These are phyloP conservation scores for Ramalina intermedia DNA, from an alignment of 495 filamentous ascomycete species.

Conservation along the genomic window DNA sequence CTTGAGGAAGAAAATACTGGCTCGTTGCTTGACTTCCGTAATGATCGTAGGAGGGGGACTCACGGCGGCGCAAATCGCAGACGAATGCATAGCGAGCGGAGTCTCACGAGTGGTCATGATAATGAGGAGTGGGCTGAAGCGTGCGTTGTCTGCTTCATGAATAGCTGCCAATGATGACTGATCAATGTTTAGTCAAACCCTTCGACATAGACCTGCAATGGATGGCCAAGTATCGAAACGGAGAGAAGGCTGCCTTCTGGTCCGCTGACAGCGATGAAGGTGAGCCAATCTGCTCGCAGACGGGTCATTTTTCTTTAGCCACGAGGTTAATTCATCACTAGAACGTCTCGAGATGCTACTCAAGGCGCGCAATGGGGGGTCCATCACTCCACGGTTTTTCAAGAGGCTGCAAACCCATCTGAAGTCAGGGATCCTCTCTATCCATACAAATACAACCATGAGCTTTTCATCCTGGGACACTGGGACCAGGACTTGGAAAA, in stretches of 20 bases:
- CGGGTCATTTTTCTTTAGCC: not conserved
- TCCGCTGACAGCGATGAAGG: constrained; percentile 41
- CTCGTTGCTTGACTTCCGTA: constrained; percentile 32
- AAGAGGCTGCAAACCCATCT: constrained; percentile 38
- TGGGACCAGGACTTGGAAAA: constrained; percentile 31
- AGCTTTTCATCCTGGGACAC: constrained; percentile 20
- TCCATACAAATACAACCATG: constrained; percentile 37
- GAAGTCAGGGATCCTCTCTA: constrained; percentile 25
- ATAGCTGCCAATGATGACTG: not conserved
- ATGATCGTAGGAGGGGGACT: constrained; percentile 48
- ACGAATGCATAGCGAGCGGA: constrained; percentile 37
- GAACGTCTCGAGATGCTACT: constrained; percentile 43
- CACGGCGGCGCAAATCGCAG: constrained; percentile 44
- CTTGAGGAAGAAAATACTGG: constrained; percentile 32
- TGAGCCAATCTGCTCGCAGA: constrained; percentile 2
- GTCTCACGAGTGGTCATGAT: constrained; percentile 42
- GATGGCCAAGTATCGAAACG: constrained; percentile 56
- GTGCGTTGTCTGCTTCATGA: constrained; percentile 12
- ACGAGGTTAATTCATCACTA: constrained; percentile 4
- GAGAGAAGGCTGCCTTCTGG: constrained; percentile 48
- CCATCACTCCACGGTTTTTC: constrained; percentile 42
- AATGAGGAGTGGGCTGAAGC: constrained; percentile 41
- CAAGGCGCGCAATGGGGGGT: constrained; percentile 44
- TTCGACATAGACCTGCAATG: constrained; percentile 49
- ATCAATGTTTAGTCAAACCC: constrained; percentile 34